A percentile compares a stretch with the other conserved stretches of the same genome.
phyloP scores from a whole-genome alignment of 345 rosid genomes.

The Acer negundo region DNA sequence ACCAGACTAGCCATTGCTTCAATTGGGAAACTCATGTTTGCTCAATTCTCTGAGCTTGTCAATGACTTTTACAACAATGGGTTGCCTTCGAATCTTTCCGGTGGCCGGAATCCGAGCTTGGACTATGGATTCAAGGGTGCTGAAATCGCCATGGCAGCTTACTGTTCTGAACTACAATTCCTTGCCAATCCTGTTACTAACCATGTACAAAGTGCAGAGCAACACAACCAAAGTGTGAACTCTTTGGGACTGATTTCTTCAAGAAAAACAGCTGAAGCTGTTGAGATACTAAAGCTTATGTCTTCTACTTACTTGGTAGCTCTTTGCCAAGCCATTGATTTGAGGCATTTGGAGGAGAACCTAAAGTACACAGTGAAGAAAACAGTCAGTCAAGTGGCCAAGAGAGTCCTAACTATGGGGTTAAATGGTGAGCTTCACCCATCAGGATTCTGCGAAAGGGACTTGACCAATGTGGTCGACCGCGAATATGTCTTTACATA shows the following conservation, averaged over 20 bases:
- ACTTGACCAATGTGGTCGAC: conserved; percentile 56
- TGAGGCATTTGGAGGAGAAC: conserved; percentile 78
- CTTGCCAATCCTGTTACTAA: conserved; percentile 76
- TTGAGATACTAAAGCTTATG: conserved; percentile 71
- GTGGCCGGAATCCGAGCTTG: conserved; percentile 60
- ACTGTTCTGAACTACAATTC: conserved; percentile 75
- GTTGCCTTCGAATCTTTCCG: conserved; percentile 68
- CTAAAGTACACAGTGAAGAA: conserved; percentile 52
- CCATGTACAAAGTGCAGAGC: conserved; percentile 80
- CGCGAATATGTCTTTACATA: conserved; percentile 57
- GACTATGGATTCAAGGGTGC: conserved; percentile 87
- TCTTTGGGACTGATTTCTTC: conserved; percentile 70
- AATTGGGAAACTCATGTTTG: conserved; percentile 78
- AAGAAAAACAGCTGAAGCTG: conserved; percentile 60
- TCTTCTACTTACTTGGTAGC: conserved; percentile 67
- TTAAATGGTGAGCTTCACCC: conserved; percentile 68
- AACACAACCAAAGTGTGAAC: conserved; percentile 82
- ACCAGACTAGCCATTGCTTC: conserved; percentile 66
- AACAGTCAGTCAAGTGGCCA: conserved; percentile 57
- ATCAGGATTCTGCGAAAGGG: conserved; percentile 64
- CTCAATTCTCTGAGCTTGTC: conserved; percentile 75
- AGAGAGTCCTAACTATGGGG: conserved; percentile 48
- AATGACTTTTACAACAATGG: conserved; percentile 84
- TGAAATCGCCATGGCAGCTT: conserved; percentile 83
- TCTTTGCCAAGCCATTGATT: conserved; percentile 68